A percentile compares a stretch with the other conserved stretches of the same genome.
phyloP scores from a whole-genome alignment of 2,329 filamentous ascomycete species.

The Ceratocystis albifundus region DNA sequence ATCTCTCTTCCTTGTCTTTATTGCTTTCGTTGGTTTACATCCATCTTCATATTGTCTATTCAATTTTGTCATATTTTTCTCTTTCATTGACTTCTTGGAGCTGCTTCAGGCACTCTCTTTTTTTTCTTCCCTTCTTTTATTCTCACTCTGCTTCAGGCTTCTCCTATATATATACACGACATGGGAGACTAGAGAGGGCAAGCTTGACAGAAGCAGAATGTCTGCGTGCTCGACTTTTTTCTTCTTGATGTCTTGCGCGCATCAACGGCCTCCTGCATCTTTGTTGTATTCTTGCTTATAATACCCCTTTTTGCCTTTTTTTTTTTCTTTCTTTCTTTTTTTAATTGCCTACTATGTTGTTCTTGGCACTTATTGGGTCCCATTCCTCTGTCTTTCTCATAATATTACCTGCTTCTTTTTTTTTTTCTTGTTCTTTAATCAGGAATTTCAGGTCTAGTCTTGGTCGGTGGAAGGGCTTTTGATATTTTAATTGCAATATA shows the following conservation, averaged over 20 bases:
- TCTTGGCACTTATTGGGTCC: background rate
- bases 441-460: background rate
- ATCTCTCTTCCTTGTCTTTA: slow-evolving; percentile 9
- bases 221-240: slow-evolving; percentile 1
- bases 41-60: slow-evolving; percentile 13
- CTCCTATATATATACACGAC: background rate
- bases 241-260: slow-evolving; percentile 19
- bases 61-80: slow-evolving; percentile 11
- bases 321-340: slow-evolving; percentile 27
- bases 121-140: too few relatives aligned
- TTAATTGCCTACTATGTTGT: background rate
- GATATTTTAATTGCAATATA: slow-evolving; percentile 1
- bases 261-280: slow-evolving; percentile 22
- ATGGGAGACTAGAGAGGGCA: background rate
- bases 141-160: background rate
- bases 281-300: slow-evolving; percentile 38
- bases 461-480: background rate
- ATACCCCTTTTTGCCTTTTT: slow-evolving; percentile 31
- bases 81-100: background rate
- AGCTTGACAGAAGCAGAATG: background rate
- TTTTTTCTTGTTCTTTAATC: too few relatives aligned
- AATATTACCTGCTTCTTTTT: background rate
- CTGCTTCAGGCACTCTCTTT: background rate
- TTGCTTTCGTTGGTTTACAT: slow-evolving; percentile 7
- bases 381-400: background rate